A percentile compares a stretch with the other conserved stretches of the same genome.
Evolutionary conservation across 2,329 filamentous ascomycete species (phyloP).

Genomic region (Colletotrichum sp.): DNA sequence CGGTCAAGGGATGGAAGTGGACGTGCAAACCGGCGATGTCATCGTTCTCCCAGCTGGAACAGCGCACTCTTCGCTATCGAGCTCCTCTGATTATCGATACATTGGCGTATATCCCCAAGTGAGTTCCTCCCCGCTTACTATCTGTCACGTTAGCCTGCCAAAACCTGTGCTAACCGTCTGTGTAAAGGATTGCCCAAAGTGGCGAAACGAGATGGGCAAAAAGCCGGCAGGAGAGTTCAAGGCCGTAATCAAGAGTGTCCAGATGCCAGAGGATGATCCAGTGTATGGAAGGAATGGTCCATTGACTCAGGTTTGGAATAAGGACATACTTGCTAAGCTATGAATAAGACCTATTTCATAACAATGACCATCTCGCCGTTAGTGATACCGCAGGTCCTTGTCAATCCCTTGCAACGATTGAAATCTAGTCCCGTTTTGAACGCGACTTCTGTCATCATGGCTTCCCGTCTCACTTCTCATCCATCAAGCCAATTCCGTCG

Average conservation of each 20-base stretch:
- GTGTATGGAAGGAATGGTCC: not conserved
- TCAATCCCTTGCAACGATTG: too few relatives aligned
- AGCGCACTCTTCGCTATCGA: not conserved
- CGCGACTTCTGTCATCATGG: not conserved
- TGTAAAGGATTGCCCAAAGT: not conserved
- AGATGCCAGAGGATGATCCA: not conserved
- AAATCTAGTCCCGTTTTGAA: fast-evolving
- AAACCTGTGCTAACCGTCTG: not conserved
- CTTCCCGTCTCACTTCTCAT: fast-evolving
- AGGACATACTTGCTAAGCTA: not conserved
- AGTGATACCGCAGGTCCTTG: too few relatives aligned
- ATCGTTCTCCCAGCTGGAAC: not conserved
- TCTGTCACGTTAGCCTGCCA: too few relatives aligned
- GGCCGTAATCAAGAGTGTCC: not conserved
- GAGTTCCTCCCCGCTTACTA: too few relatives aligned
- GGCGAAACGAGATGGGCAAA: not conserved
- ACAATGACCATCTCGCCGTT: too few relatives aligned
- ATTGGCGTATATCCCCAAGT: not conserved
- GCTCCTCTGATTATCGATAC: not conserved
- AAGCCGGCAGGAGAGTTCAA: not conserved
- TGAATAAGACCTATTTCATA: not conserved
- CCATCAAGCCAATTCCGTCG: fast-evolving
- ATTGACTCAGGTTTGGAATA: not conserved
- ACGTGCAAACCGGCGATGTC: not conserved
- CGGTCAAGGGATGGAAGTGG: not conserved